phyloP scores from a whole-genome alignment of 352 stramenopile species.

The Peronospora belbahrii region DNA sequence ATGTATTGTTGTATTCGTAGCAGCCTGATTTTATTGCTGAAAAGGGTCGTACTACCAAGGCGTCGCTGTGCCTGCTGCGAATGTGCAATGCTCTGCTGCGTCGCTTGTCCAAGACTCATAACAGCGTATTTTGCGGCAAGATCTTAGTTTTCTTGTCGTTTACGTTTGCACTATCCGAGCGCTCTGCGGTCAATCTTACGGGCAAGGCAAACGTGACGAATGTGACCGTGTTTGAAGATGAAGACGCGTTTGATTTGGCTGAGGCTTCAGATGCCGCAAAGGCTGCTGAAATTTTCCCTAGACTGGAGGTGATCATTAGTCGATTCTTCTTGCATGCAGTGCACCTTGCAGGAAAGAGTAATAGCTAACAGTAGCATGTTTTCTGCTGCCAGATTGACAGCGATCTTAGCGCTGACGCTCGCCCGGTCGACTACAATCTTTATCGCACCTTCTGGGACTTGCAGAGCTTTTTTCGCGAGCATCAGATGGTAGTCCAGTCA shows the following conservation, averaged over 20 bases:
- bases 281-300: constrained; percentile 15
- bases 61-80: constrained; percentile 67
- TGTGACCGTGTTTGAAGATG: constrained; percentile 69
- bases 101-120: constrained; percentile 82
- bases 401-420: constrained; percentile 31
- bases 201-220: constrained; percentile 79
- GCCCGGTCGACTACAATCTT: constrained; percentile 85
- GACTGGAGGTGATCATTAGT: constrained; percentile 23
- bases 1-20: background rate
- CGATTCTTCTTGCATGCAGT: background rate
- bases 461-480: constrained; percentile 81
- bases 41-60: constrained; percentile 63
- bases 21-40: constrained; percentile 63
- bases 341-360: background rate
- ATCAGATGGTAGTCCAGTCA: constrained; percentile 53
- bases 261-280: constrained; percentile 45
- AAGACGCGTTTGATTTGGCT: constrained; percentile 62
- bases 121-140: constrained; percentile 85
- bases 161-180: constrained; percentile 77
- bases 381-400: constrained; percentile 37
- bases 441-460: constrained; percentile 89
- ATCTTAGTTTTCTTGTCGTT: constrained; percentile 85
- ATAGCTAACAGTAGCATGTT: background rate
- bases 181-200: constrained; percentile 75
- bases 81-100: constrained; percentile 84